Percentiles rank a stretch among this genome's conserved stretches.
Evolutionary conservation across 2,329 filamentous ascomycete species (phyloP).

Genomic region (Cladosporium sp.): DNA sequence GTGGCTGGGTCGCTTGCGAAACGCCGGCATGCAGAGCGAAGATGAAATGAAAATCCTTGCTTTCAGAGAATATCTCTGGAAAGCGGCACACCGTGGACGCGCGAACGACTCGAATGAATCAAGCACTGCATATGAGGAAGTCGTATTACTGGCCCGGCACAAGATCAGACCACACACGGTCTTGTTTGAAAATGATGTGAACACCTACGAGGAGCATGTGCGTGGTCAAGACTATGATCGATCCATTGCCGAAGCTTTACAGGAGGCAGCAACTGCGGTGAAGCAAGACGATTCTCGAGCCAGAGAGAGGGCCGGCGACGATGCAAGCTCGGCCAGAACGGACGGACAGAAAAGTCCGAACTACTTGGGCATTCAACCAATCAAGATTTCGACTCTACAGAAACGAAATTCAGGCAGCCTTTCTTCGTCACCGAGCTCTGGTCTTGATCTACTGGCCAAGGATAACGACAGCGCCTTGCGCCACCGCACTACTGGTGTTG

Average conservation of each 20-base stretch:
- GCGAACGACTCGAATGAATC: conserved; percentile 52
- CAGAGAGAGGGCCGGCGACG: not conserved
- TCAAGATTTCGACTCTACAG: conserved; percentile 20
- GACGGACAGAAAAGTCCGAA: not conserved
- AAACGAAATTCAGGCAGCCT: conserved; percentile 33
- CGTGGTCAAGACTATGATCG: conserved; percentile 38
- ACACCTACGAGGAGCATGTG: conserved; percentile 46
- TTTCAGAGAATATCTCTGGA: conserved; percentile 88
- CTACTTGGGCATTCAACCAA: conserved; percentile 5
- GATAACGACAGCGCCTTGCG: conserved; percentile 41
- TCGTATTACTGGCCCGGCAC: conserved; percentile 73
- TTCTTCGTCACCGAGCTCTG: conserved; percentile 39
- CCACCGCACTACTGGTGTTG: conserved; percentile 59
- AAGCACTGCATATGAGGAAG: conserved; percentile 57
- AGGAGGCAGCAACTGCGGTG: conserved; percentile 62
- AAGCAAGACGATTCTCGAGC: conserved; percentile 13
- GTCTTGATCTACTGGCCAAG: conserved; percentile 32
- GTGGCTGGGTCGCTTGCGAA: conserved; percentile 83
- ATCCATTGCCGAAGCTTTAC: conserved; percentile 84
- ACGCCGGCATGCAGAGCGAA: conserved; percentile 75
- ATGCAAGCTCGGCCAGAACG: not conserved
- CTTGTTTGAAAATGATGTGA: conserved; percentile 78
- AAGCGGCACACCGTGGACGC: conserved; percentile 70
- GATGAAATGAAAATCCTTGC: conserved; percentile 89
- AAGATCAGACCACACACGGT: conserved; percentile 83